Percentiles rank a stretch among this genome's conserved stretches.
Conservation (phyloP, 1,139 yeast genomes). For the Scheffersomyces titani region DNA sequence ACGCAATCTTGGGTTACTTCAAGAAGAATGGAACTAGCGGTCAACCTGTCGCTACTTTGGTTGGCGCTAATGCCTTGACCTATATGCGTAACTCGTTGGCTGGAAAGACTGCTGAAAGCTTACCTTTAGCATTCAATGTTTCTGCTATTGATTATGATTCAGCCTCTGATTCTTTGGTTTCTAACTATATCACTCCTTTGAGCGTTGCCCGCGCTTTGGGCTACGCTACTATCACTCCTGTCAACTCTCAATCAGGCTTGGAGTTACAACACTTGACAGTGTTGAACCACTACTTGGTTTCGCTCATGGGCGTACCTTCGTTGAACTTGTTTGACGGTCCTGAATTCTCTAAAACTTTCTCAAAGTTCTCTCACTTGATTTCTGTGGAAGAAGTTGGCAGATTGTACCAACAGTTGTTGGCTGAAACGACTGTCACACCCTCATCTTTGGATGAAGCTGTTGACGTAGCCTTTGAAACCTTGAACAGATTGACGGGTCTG, state of each 20-base stretch:
- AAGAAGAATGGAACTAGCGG: conserved; percentile 40
- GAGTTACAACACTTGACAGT: conserved; percentile 73
- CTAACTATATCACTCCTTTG: conserved; percentile 69
- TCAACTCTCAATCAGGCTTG: conserved; percentile 42
- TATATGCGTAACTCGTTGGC: conserved; percentile 61
- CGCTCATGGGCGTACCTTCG: conserved; percentile 54
- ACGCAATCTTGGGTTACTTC: conserved; percentile 74
- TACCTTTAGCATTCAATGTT: conserved; percentile 71
- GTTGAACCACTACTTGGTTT: conserved; percentile 64
- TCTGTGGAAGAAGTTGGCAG: conserved; percentile 46
- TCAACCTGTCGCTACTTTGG: conserved; percentile 52
- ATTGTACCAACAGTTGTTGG: conserved; percentile 40
- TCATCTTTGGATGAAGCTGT: conserved; percentile 40
- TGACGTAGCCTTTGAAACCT: conserved; percentile 42
- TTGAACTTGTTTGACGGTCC: conserved; percentile 82
- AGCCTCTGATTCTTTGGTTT: conserved; percentile 50
- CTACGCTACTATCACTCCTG: conserved; percentile 73
- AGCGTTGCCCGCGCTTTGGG: conserved; percentile 64
- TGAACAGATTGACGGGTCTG: conserved; percentile 62
- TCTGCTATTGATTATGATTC: conserved; percentile 72
- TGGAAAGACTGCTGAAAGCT: conserved; percentile 34
- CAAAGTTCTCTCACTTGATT: conserved; percentile 49
- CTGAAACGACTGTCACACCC: conserved; percentile 20
- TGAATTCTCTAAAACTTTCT: conserved; percentile 58
- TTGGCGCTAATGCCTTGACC: conserved; percentile 68